Conservation (phyloP, 192 early-diverging fungal genomes). For the Mortierella antarctica region DNA sequence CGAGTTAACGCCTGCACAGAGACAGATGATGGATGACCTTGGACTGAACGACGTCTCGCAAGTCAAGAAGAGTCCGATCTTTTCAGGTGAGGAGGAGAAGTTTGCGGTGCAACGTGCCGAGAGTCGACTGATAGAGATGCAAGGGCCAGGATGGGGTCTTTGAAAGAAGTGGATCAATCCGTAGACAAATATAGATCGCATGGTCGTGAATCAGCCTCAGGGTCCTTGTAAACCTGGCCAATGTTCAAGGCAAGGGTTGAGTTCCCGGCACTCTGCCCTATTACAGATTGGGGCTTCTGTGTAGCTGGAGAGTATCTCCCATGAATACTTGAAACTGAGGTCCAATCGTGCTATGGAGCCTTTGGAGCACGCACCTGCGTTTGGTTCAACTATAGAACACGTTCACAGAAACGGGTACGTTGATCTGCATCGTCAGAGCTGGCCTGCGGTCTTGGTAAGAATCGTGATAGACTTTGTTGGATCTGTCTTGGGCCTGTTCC, state of each 20-base stretch:
- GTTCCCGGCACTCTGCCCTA: too few relatives aligned
- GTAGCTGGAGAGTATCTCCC: constrained; percentile 78
- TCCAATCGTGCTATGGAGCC: constrained; percentile 84
- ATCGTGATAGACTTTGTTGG: too few relatives aligned
- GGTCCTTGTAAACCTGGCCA: constrained; percentile 65
- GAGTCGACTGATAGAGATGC: constrained; percentile 95
- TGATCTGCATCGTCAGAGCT: too few relatives aligned
- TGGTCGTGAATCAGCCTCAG: constrained; percentile 65
- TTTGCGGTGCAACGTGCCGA: constrained; percentile 97
- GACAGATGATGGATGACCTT: constrained; percentile 72
- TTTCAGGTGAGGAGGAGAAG: constrained; percentile 90
- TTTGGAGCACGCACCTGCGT: constrained; percentile 69
- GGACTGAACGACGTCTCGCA: constrained; percentile 56
- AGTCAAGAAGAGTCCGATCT: constrained; percentile 67
- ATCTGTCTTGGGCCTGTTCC: too few relatives aligned
- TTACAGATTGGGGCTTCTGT: constrained; percentile 86
- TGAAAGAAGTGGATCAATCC: not conserved
- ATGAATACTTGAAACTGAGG: constrained; percentile 88
- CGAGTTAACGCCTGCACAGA: constrained; percentile 54
- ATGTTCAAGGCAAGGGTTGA: too few relatives aligned
- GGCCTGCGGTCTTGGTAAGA: too few relatives aligned
- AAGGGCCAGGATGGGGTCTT: constrained; percentile 74
- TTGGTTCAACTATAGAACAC: too few relatives aligned
- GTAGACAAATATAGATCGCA: not conserved
- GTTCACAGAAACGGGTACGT: too few relatives aligned